Percentiles rank a stretch among this genome's conserved stretches.
Evolutionary conservation across 805 yeast genomes (phyloP).

Genomic region (Isabelozyma heimii): DNA sequence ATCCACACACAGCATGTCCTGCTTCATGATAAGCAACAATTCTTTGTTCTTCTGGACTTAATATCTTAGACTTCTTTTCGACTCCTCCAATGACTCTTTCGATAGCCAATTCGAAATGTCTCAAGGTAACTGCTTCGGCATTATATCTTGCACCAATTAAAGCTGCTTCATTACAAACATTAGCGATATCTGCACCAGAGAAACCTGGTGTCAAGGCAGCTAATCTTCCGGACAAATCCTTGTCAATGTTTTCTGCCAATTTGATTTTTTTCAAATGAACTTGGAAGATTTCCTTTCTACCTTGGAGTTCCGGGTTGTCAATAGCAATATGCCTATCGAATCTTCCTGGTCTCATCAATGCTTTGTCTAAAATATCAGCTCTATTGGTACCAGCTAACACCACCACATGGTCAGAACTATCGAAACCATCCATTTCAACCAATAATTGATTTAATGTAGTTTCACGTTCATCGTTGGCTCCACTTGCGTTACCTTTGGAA

Average conservation of each 20-base stretch:
- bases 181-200: constrained; percentile 98
- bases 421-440: constrained; percentile 99
- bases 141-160: constrained; percentile 89
- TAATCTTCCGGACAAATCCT: constrained; percentile 72
- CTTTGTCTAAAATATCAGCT: constrained; percentile 89
- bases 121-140: constrained; percentile 63
- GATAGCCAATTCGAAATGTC: constrained; percentile 92
- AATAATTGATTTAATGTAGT: constrained; percentile 91
- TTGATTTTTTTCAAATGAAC: constrained; percentile 80
- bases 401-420: constrained; percentile 86
- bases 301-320: constrained; percentile 93
- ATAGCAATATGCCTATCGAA: constrained; percentile 91
- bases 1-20: constrained; percentile 98
- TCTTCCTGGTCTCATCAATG: constrained; percentile 95
- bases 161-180: constrained; percentile 96
- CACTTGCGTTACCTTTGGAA: constrained; percentile 68
- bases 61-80: constrained; percentile 81
- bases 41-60: constrained; percentile 81
- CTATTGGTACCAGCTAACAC: constrained; percentile 98
- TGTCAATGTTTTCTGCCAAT: constrained; percentile 43
- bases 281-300: constrained; percentile 86
- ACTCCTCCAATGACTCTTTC: constrained; percentile 97
- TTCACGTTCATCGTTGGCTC: constrained; percentile 96
- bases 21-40: constrained; percentile 98
- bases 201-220: constrained; percentile 98